Conservation (phyloP, 1,139 yeast genomes). For the Lodderomyces elongisporus region DNA sequence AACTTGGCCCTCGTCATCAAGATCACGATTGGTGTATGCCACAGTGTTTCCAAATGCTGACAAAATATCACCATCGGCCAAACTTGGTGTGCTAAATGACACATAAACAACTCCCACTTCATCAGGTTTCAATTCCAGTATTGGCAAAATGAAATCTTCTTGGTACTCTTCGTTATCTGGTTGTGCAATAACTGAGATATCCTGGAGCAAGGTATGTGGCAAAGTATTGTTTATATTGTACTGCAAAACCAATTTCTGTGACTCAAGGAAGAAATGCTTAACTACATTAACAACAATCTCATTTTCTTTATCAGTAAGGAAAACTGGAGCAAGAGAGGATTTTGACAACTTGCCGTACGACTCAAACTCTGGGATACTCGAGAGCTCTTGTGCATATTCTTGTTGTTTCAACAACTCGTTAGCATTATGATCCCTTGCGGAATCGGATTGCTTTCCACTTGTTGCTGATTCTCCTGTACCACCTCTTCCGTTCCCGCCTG, state of each 20-base stretch:
- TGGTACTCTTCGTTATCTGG: conserved; percentile 55
- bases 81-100: conserved; percentile 57
- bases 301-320: conserved; percentile 87
- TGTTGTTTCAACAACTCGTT: conserved; percentile 49
- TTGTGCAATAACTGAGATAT: conserved; percentile 70
- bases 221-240: conserved; percentile 83
- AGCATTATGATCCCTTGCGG: conserved; percentile 9
- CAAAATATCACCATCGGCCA: conserved; percentile 28
- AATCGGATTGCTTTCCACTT: conserved; percentile 7
- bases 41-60: conserved; percentile 65
- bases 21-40: conserved; percentile 76
- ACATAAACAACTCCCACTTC: conserved; percentile 74
- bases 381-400: conserved; percentile 62
- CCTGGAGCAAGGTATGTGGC: conserved; percentile 69
- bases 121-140: conserved; percentile 68
- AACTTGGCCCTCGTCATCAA: conserved; percentile 66
- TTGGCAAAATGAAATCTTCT: conserved; percentile 73
- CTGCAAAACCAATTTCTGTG: conserved; percentile 75
- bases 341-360: conserved; percentile 72
- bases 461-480: conserved; percentile 4
- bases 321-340: conserved; percentile 54
- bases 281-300: conserved; percentile 86
- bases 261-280: conserved; percentile 67
- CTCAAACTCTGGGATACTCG: conserved; percentile 64
- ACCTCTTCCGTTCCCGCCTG: too few species aligned